These are phyloP conservation scores for Remersonia thermophila DNA, from an alignment of 2,329 filamentous ascomycete genomes.

Conservation along the genomic window DNA sequence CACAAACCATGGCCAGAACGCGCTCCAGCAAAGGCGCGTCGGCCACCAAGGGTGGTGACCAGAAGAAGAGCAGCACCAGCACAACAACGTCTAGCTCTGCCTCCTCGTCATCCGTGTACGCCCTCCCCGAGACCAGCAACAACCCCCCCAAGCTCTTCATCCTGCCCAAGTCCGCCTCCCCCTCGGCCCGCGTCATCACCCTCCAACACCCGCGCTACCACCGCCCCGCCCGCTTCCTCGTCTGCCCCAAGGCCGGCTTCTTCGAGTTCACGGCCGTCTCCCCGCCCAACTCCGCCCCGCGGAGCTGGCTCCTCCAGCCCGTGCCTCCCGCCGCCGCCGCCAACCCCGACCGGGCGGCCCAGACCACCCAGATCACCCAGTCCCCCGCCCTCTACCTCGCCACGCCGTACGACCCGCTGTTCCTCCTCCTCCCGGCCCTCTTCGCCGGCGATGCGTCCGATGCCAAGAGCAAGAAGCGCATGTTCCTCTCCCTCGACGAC, in stretches of 20 bases:
- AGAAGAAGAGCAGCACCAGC: constrained; percentile 19
- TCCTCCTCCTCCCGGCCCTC: constrained; percentile 67
- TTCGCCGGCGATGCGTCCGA: constrained; percentile 25
- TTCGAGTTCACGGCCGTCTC: constrained; percentile 52
- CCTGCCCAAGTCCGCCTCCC: constrained; percentile 41
- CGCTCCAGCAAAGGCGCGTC: constrained; percentile 29
- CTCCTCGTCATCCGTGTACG: constrained; percentile 27
- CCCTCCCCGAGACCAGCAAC: constrained; percentile 26
- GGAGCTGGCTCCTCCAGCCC: constrained; percentile 49
- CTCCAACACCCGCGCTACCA: constrained; percentile 47
- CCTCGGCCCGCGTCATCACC: constrained; percentile 45
- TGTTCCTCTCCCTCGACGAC: constrained; percentile 60
- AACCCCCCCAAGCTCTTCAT: constrained; percentile 47
- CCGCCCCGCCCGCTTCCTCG: constrained; percentile 45
- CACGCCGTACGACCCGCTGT: constrained; percentile 72
- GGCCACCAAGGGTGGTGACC: constrained; percentile 19
- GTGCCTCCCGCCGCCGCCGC: neutral
- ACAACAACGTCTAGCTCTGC: constrained; percentile 2
- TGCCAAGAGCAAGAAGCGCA: constrained; percentile 31
- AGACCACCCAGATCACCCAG: constrained; percentile 38
- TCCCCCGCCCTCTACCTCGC: constrained; percentile 69
- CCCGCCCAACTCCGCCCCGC: constrained; percentile 39
- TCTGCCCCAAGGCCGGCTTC: constrained; percentile 49
- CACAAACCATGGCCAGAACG: constrained; percentile 32
- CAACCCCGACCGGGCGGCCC: constrained; percentile 8